Base-by-base conservation (phyloP, 139 green algal genomes). In the Spirogloea muscicola region DNA sequence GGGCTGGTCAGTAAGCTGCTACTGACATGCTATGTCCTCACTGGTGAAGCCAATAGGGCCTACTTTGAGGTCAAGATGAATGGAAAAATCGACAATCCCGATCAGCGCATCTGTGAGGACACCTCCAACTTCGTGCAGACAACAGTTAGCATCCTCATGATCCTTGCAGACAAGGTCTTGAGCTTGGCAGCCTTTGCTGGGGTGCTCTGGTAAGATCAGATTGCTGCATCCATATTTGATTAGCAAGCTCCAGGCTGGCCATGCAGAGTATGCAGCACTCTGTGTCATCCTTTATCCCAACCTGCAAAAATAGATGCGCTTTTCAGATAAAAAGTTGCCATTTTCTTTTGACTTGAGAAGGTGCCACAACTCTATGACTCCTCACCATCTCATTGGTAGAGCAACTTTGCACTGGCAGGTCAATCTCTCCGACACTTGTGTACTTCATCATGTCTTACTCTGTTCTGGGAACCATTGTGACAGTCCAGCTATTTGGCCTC, bases 91-190 rank as follows among this genome's bases (percentile, higher is more conserved):
- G 65, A 88, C 74, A 88, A 84, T 65, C 82, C 84, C 21, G 79
- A 84, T 42, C 88, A 96, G 84, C 82, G 92, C 29, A 96, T 98
- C 36, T 93, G 85, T 49, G 88, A 96, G 44, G 93, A 98, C 70
- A 85, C 94, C n/a, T 68, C 66, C 0, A 71, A 72, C 9, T 98
- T 93, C 72, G 78, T 88, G 29, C 61, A 78, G 42, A 77, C 64
- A 40, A 88, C 76, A 25, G 84, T 89, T 1, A 68, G 52, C 0
- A 83, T 97, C 37, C 63, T 84, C 16, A 70, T 92, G 7, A 76
- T 85, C 7, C 39, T 96, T 37, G 51, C 82, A 25, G 85, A 87
- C 16, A 95, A 96, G 68, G 1, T 95, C 9, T 81, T 94, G 51
- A 91, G 90, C 84, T 88, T 87, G 67, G 72, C 87, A 34, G 91